phyloP scores from a whole-genome alignment of 768 basidiomycete genomes.

The Myochromella boudieri region DNA sequence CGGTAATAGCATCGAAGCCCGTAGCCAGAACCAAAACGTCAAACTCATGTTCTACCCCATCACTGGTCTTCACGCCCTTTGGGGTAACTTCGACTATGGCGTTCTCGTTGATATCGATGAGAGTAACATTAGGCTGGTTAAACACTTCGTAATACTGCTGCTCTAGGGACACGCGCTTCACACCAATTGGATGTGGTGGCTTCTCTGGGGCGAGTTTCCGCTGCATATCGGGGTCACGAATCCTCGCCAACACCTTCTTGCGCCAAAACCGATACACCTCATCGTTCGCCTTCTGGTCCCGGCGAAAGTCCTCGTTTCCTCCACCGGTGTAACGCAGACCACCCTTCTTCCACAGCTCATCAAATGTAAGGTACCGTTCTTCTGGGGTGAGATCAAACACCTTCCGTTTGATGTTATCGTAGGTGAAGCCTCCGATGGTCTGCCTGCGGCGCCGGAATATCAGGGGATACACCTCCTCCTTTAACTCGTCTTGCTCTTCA shows the following conservation, averaged over 20 bases:
- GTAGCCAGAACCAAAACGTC: conserved; percentile 24
- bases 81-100: conserved; percentile 20
- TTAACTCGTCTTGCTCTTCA: conserved; percentile 15
- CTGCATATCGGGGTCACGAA: conserved; percentile 19
- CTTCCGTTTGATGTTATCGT: conserved; percentile 9
- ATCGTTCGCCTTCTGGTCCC: conserved; percentile 18
- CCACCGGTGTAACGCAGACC: conserved; percentile 22
- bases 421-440: conserved; percentile 20
- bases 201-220: conserved; percentile 23
- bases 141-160: conserved; percentile 23
- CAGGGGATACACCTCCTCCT: conserved; percentile 18
- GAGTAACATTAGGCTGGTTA: conserved; percentile 23
- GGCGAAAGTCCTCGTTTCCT: conserved; percentile 14
- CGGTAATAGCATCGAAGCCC: conserved; percentile 25
- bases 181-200: conserved; percentile 24
- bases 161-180: conserved; percentile 22
- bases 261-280: conserved; percentile 25
- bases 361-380: conserved; percentile 20
- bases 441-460: conserved; percentile 21
- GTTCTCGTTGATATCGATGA: conserved; percentile 21
- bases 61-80: conserved; percentile 19
- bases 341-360: conserved; percentile 21
- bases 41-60: conserved; percentile 19
- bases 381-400: conserved; percentile 17
- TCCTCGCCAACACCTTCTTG: conserved; percentile 18